These are phyloP conservation scores for Beauveria bassiana DNA, from an alignment of 2,329 filamentous ascomycete species.

Conservation along the genomic window DNA sequence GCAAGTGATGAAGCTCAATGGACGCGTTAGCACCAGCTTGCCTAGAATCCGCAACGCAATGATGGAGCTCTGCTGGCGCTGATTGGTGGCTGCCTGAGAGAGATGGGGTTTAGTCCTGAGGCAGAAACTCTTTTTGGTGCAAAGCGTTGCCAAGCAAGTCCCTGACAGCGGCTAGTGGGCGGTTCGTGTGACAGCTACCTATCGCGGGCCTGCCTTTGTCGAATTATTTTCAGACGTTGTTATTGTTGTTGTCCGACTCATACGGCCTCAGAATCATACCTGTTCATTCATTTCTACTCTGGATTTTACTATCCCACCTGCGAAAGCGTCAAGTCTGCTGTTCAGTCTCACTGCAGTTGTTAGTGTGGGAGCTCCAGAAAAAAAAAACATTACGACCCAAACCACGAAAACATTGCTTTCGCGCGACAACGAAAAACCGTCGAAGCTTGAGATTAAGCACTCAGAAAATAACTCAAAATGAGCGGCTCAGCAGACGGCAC, in stretches of 20 bases:
- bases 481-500: conserved; percentile 5
- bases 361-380: conserved; percentile 2
- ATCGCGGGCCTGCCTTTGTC: neutral
- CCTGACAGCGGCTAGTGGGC: neutral
- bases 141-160: neutral
- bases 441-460: neutral
- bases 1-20: conserved; percentile 8
- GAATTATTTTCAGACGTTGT: neutral
- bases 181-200: neutral
- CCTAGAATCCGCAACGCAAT: conserved; percentile 29
- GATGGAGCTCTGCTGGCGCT: conserved; percentile 6
- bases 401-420: neutral
- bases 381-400: conserved; percentile 8
- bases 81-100: conserved; percentile 1
- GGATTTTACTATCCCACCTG: neutral
- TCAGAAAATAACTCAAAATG: conserved; percentile 4
- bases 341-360: neutral
- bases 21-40: conserved; percentile 42
- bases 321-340: neutral
- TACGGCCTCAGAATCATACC: too few relatives aligned
- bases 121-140: neutral
- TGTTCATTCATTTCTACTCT: neutral
- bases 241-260: neutral
- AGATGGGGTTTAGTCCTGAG: conserved; percentile 1
- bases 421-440: neutral